These are phyloP conservation scores for Blastocystis sp. DNA, from an alignment of 352 stramenopile genomes.

Conservation along the genomic window DNA sequence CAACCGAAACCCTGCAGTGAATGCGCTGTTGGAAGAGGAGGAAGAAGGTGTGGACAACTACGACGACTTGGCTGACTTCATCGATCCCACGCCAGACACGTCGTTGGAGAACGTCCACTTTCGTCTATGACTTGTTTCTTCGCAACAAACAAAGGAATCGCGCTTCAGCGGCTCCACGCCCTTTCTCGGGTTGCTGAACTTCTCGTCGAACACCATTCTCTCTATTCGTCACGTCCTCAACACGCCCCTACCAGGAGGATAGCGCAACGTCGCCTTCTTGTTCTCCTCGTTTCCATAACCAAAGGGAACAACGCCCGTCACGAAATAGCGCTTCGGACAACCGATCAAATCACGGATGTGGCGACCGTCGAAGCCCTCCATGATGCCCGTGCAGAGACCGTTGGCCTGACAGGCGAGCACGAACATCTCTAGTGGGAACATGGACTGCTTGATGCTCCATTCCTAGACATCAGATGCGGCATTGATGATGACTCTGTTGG, in stretches of 20 bases:
- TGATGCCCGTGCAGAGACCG: conserved; percentile 27
- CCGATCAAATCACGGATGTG: conserved; percentile 30
- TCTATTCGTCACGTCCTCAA: not conserved
- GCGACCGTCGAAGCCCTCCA: conserved; percentile 67
- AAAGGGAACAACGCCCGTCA: conserved; percentile 47
- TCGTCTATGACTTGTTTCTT: not conserved
- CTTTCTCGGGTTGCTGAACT: conserved; percentile 25
- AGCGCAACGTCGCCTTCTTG: conserved; percentile 40
- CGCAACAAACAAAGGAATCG: conserved; percentile 58
- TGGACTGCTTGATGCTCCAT: conserved; percentile 65
- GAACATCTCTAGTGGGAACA: conserved; percentile 66
- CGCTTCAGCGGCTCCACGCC: not conserved
- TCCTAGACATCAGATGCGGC: not conserved
- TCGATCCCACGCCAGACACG: not conserved
- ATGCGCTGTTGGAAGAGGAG: not conserved
- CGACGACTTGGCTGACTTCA: conserved; percentile 28
- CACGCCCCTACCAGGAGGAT: not conserved
- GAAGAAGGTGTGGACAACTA: conserved; percentile 5
- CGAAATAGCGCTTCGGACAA: conserved; percentile 52
- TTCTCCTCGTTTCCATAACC: conserved; percentile 41
- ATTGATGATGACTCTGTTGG: not conserved
- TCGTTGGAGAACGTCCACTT: not conserved
- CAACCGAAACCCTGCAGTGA: conserved; percentile 33
- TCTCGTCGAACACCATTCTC: conserved; percentile 64
- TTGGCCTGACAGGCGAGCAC: conserved; percentile 59